Conservation (phyloP, 2,329 filamentous ascomycete genomes). For the Neonectria sp. region DNA sequence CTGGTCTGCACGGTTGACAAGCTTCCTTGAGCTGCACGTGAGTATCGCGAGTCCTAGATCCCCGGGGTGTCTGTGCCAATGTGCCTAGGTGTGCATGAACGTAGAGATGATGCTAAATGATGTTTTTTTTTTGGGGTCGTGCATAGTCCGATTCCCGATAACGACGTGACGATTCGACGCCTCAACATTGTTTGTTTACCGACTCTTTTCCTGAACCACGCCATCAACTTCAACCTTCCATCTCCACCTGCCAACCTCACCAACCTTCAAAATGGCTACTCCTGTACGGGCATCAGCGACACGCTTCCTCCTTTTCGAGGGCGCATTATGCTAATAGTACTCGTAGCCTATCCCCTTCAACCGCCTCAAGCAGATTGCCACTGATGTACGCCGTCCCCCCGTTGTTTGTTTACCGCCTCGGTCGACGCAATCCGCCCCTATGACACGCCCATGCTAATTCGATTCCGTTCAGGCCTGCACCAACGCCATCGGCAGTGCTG, state of each 20-base stretch:
- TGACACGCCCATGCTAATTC: conserved; percentile 32
- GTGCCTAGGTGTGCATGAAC: conserved; percentile 32
- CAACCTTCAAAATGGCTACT: conserved; percentile 54
- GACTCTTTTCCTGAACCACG: conserved; percentile 44
- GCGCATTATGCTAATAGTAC: conserved; percentile 39
- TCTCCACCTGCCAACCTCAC: conserved; percentile 37
- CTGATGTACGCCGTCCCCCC: conserved; percentile 73
- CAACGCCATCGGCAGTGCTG: conserved; percentile 78
- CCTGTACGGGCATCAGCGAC: conserved; percentile 49
- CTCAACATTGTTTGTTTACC: conserved; percentile 50
- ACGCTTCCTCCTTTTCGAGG: neutral
- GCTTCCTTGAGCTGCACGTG: conserved; percentile 31
- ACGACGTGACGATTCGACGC: conserved; percentile 44
- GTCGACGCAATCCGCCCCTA: conserved; percentile 17
- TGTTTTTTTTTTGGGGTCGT: conserved; percentile 32
- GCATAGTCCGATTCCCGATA: conserved; percentile 41
- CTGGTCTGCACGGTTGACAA: conserved; percentile 24
- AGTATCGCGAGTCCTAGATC: conserved; percentile 27
- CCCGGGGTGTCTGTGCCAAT: conserved; percentile 1
- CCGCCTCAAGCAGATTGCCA: conserved; percentile 87
- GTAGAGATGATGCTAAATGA: conserved; percentile 33
- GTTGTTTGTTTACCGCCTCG: conserved; percentile 42
- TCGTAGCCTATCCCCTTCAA: conserved; percentile 80
- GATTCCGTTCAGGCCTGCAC: conserved; percentile 79
- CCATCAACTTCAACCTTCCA: conserved; percentile 43